Evolutionary conservation across 768 basidiomycete species (phyloP).

Genomic region (Suillus luteus): DNA sequence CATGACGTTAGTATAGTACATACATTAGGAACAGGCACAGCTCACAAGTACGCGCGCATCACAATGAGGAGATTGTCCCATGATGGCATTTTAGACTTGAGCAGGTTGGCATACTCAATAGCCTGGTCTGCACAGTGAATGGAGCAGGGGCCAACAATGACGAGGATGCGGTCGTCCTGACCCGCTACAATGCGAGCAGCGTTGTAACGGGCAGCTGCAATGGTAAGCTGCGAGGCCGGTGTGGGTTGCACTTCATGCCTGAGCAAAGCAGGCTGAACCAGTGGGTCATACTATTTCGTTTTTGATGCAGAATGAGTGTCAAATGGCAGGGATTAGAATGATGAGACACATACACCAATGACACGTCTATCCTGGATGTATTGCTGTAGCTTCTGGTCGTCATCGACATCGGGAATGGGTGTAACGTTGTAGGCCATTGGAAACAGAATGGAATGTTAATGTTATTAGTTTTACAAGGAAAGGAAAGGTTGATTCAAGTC

Average conservation of each 20-base stretch:
- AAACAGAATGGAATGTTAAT: background rate
- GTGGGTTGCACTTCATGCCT: slow-evolving; percentile 82
- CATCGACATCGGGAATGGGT: slow-evolving; percentile 65
- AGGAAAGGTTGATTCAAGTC: no score
- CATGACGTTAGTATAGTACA: slow-evolving; percentile 33
- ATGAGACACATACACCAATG: slow-evolving; percentile 57
- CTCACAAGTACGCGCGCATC: slow-evolving; percentile 98
- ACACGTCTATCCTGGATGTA: slow-evolving; percentile 85
- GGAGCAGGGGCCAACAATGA: slow-evolving; percentile 94
- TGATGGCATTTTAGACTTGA: slow-evolving; percentile 63
- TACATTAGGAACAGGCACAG: slow-evolving; percentile 23
- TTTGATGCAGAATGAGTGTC: slow-evolving; percentile 18
- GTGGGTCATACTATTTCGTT: slow-evolving; percentile 80
- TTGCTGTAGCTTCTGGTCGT: slow-evolving; percentile 61
- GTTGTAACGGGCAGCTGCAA: slow-evolving; percentile 76
- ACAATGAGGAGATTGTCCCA: slow-evolving; percentile 84
- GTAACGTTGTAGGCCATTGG: slow-evolving; percentile 46
- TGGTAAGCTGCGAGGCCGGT: slow-evolving; percentile 65
- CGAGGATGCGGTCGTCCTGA: slow-evolving; percentile 81
- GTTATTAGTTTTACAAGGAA: background rate
- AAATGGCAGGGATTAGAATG: background rate
- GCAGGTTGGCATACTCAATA: slow-evolving; percentile 73
- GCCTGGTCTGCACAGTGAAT: slow-evolving; percentile 91
- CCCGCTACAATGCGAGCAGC: slow-evolving; percentile 82
- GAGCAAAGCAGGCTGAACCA: slow-evolving; percentile 90